A percentile compares a stretch with the other conserved stretches of the same genome.
Evolutionary conservation across 2,329 filamentous ascomycete species (phyloP).

Genomic region (Harringtonia aguacate): DNA sequence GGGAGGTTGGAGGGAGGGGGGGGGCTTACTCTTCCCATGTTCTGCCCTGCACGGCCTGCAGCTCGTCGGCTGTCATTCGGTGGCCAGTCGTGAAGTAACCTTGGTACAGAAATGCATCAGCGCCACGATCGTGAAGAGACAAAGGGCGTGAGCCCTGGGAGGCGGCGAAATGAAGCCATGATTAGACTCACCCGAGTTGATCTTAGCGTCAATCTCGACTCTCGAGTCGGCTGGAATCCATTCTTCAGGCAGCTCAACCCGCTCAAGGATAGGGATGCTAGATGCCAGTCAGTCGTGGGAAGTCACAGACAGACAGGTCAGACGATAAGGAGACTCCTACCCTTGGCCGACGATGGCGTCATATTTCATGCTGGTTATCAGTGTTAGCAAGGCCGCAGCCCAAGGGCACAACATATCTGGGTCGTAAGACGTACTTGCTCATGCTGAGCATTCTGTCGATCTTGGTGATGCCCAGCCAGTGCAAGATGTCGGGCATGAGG

Average conservation of each 20-base stretch:
- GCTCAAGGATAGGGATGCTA: conserved; percentile 75
- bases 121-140: neutral
- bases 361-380: conserved; percentile 63
- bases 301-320: neutral
- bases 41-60: conserved; percentile 75
- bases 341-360: conserved; percentile 80
- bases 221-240: conserved; percentile 90
- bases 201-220: conserved; percentile 99
- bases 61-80: conserved; percentile 76
- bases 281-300: neutral
- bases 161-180: neutral
- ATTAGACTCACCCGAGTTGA: conserved; percentile 72
- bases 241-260: conserved; percentile 84
- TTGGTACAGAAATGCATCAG: neutral
- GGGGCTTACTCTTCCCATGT: conserved; percentile 72
- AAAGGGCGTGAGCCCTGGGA: neutral
- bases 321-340: conserved; percentile 27
- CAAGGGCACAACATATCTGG: too few species aligned
- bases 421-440: conserved; percentile 88
- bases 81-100: conserved; percentile 80
- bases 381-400: neutral
- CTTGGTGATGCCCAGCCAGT: conserved; percentile 97
- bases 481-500: conserved; percentile 92
- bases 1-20: neutral
- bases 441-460: conserved; percentile 98